Conservation (phyloP, 352 stramenopile genomes). For the Albugo laibachii region DNA sequence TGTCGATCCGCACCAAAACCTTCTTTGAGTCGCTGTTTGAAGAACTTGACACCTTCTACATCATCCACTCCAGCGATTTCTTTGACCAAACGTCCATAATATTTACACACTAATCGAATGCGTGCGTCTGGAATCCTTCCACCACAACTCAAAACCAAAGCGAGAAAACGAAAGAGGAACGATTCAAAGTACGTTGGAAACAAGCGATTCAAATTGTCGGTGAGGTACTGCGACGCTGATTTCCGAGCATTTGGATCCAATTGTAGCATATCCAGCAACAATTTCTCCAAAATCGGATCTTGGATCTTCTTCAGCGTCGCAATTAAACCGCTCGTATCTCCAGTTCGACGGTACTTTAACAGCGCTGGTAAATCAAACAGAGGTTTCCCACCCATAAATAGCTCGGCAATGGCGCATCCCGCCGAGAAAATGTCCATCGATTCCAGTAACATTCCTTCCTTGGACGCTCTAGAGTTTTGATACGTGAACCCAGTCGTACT, state of each 20-base stretch:
- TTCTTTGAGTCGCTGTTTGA: conserved; percentile 68
- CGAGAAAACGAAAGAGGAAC: conserved; percentile 81
- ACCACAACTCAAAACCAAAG: conserved; percentile 54
- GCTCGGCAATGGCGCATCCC: conserved; percentile 94
- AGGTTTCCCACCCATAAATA: conserved; percentile 89
- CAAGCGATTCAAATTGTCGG: conserved; percentile 46
- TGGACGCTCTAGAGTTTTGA: conserved; percentile 10
- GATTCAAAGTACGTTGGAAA: conserved; percentile 77
- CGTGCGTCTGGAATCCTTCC: conserved; percentile 81
- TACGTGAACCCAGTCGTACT: background rate
- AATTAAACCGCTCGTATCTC: conserved; percentile 42
- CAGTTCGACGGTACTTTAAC: conserved; percentile 62
- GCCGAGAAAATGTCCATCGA: conserved; percentile 98
- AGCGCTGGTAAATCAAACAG: conserved; percentile 88
- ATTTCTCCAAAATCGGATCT: conserved; percentile 69
- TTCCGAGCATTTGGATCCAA: conserved; percentile 75
- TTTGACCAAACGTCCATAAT: conserved; percentile 82
- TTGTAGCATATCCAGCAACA: conserved; percentile 88
- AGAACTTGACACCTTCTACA: conserved; percentile 77
- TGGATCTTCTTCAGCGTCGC: conserved; percentile 86
- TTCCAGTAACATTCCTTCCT: conserved; percentile 41
- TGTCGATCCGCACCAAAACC: conserved; percentile 58
- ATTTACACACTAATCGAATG: conserved; percentile 83
- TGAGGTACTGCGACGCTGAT: conserved; percentile 77
- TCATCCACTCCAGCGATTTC: conserved; percentile 85